phyloP scores from a whole-genome alignment of 805 yeast genomes.

The Naumovozyma baii region DNA sequence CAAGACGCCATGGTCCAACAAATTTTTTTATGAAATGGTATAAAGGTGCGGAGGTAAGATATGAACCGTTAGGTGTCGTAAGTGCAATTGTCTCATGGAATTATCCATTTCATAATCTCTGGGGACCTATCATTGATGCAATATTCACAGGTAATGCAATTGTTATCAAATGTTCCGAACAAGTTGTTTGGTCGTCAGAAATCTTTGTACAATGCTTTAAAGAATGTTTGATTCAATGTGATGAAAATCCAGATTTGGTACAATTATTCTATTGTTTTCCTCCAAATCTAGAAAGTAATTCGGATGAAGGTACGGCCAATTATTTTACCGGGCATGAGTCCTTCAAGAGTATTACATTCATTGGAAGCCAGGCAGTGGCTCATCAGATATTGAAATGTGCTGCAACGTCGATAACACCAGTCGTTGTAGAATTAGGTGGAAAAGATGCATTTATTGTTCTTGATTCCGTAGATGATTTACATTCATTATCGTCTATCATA shows the following conservation, averaged over 20 bases:
- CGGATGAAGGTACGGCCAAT: slow-evolving; percentile 45
- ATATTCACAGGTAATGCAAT: slow-evolving; percentile 87
- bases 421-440: slow-evolving; percentile 94
- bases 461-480: slow-evolving; percentile 60
- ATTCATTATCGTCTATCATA: slow-evolving; percentile 61
- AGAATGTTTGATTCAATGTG: slow-evolving; percentile 62
- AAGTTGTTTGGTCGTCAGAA: slow-evolving; percentile 88
- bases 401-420: slow-evolving; percentile 79
- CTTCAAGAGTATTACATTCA: slow-evolving; percentile 81
- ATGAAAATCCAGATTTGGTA: slow-evolving; percentile 70
- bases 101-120: slow-evolving; percentile 87
- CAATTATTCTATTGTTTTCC: slow-evolving; percentile 88
- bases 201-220: slow-evolving; percentile 67
- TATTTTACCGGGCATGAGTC: slow-evolving; percentile 76
- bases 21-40: slow-evolving; percentile 69
- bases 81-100: slow-evolving; percentile 94
- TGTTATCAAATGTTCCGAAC: slow-evolving; percentile 89
- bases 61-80: slow-evolving; percentile 83
- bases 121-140: slow-evolving; percentile 88
- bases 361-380: slow-evolving; percentile 93
- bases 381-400: slow-evolving; percentile 80
- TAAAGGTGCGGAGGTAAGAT: slow-evolving; percentile 87
- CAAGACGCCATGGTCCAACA: slow-evolving; percentile 79
- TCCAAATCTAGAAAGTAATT: slow-evolving; percentile 26
- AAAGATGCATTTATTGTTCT: slow-evolving; percentile 85